Conservation (phyloP, 108 stramenopile species). For the Cylindrotheca fusiformis region DNA sequence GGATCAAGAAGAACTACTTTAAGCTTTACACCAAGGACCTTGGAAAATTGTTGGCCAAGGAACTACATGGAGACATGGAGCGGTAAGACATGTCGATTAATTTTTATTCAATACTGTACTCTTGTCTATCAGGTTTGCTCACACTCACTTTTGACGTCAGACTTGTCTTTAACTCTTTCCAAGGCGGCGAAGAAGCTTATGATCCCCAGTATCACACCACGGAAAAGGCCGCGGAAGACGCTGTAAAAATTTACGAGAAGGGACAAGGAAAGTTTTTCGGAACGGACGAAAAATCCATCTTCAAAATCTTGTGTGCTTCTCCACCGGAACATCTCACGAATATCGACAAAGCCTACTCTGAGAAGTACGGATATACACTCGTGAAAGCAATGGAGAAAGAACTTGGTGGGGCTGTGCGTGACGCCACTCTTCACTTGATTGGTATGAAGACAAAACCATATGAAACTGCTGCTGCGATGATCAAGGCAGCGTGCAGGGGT, state of each 20-base stretch:
- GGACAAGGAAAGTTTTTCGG: constrained; percentile 67
- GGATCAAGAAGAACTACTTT: constrained; percentile 67
- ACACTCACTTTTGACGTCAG: constrained; percentile 6
- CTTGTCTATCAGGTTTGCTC: not conserved
- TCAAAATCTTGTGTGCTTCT: constrained; percentile 46
- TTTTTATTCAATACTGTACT: too few relatives aligned
- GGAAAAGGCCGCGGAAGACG: constrained; percentile 65
- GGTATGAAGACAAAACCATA: constrained; percentile 65
- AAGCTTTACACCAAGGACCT: constrained; percentile 70
- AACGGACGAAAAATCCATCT: constrained; percentile 53
- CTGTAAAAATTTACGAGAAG: constrained; percentile 45
- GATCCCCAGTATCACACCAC: constrained; percentile 63
- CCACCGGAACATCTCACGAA: constrained; percentile 39
- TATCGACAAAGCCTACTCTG: constrained; percentile 46
- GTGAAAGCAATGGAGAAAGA: constrained; percentile 71
- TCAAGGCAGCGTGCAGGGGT: constrained; percentile 61
- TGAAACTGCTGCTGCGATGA: constrained; percentile 53
- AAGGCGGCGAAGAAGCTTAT: constrained; percentile 58
- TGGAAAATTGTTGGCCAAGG: constrained; percentile 35
- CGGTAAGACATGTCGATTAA: too few relatives aligned
- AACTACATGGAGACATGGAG: constrained; percentile 61
- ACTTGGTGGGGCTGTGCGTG: constrained; percentile 47
- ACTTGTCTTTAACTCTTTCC: constrained; percentile 49
- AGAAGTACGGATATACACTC: constrained; percentile 63
- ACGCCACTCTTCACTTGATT: constrained; percentile 40